Evolutionary conservation across 2,329 filamentous ascomycete genomes (phyloP), one percentile per base, ranked within the genome.

Genomic region (Diaporthe ampelina): DNA sequence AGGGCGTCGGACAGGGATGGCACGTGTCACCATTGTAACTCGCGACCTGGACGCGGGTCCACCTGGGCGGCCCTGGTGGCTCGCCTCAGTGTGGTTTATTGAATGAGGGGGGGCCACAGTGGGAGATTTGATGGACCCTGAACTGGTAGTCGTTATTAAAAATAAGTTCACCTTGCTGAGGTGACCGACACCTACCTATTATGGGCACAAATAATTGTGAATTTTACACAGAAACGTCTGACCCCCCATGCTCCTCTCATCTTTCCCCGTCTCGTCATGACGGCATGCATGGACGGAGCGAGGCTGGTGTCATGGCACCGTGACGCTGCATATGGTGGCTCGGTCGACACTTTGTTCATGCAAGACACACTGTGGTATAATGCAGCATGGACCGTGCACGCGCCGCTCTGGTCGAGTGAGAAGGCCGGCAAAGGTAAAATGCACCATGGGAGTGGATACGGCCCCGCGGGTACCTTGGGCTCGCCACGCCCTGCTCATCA

Each of bases 21-120:
- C 63, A 68, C 63, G 63, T 68, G 63, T 68, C 63, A 68, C 63
- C 63, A 24, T 26, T 54, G 63, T 48, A 50, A 68, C 63, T 68
- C 63, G 32, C 63, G 63, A 40, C 48, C 63, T 40, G 63, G 63
- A 68, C 63, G 63, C 63, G 63, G 63, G 4, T 54, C 63, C 63
- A 68, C 63, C 32, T 54, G 19, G 45, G 40, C 40, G 19, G 40
- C 13, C 40, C 15, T 40, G 63, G 45, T 48, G 63, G 48, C 63
- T 54, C n/a, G 48, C 48, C 70, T 56, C 45, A 63, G 45, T 54
- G 26, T 35, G 29, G 48, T 70, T 72, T 72, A 63, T 63, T 63
- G 70, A 72, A 72, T 63, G 70, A 63, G 15, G 48, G 48, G 35
- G 70, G 59, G 48, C 70, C 70, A 72, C 70, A 63, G 58, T 72